Evolutionary conservation across 2,329 filamentous ascomycete genomes (phyloP), one percentile per base, ranked within the genome.

Genomic region (Aureobasidium sp.): DNA sequence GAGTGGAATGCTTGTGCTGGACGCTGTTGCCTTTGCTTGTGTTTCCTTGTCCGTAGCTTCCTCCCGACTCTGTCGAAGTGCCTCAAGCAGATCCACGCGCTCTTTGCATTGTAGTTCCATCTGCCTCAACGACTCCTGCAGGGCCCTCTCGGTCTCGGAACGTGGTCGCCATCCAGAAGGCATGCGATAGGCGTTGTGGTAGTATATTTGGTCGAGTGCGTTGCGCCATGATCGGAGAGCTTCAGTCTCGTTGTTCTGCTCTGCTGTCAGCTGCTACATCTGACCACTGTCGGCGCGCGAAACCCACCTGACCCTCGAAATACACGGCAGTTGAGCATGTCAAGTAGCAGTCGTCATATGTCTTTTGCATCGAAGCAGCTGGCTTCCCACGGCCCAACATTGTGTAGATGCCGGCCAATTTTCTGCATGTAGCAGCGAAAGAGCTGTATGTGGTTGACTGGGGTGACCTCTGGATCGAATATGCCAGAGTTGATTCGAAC

Each of bases 301-400:
- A 45, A 29, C 51, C 15, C 21, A 42, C 91, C 84, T 95, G 88
- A 72, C 87, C 85, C 77, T 99, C 94, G 74, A 96, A 96, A 76
- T 96, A 96, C 57, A 96, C 89, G 40, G 93, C 93, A 1, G 92
- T 97, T 15, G 92, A 96, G 75, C 92, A 96, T 71, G 88, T 91
- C 68, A 96, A 77, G 76, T 96, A 96, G 74, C 89, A 92, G 74
- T 97, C 91, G 77, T 97, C 93, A 77, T 97, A 97, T 60, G 91
- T 95, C 82, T 96, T 96, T 77, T 97, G 93, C 74, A 96, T 84
- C 64, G 85, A 85, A 74, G 88, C 85, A 70, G 85, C 81, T 64
- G 80, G 78, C 70, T 84, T 85, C 73, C 78, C 77, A 70, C 79
- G 78, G 76, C 81, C 81, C 77, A 79, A 81, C 37, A 60, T 60